Base-by-base conservation (phyloP, 495 filamentous ascomycete species). In the Tuber calosporum region DNA sequence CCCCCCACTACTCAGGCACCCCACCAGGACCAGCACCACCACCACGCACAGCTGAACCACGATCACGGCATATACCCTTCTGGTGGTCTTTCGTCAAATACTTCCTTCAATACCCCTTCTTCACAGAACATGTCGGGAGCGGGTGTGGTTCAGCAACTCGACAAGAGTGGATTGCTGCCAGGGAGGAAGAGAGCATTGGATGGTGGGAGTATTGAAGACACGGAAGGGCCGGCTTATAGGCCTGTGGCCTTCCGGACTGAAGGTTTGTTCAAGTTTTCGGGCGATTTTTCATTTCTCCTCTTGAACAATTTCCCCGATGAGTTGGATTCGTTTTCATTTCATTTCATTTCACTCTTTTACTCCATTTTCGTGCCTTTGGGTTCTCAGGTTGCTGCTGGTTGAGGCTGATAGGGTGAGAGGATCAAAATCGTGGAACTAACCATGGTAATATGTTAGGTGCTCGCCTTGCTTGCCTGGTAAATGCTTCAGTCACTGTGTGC, bases 401-500 rank as follows among this genome's bases (percentile, higher is more conserved):
- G 36, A 37, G 45, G 26, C 17, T 69, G 40, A 26, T 41, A 37
- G 20, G 20, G 30, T 30, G n/a, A n/a, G 1, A 13, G 40, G 8
- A 20, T 26, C 38, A 74, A 69, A 48, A n/a, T 45, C 43, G 26
- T 15, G 67, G 19, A 58, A 67, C 70, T 79, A 42, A 73, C 67
- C 40, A 43, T 53, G 39, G 68, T 71, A 40, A 34, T 66, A 53
- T 58, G n/a, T 86, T 92, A 69, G 95, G 95, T 58, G 92, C 95
- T 82, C 86, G 93, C 70, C 94, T 96, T 13, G 93, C 96, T 69
- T 97, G 95, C 80, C 87, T 99, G 58, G 94, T 98, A 71, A 98
- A 97, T 85, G 95, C 95, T 71, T 97, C 96, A 20, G 93, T 98
- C 70, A 98, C 95, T 26, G 97, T 96, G 83, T 96, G 94, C 80